These are phyloP conservation scores for Diplodia corticola DNA, from an alignment of 2,329 filamentous ascomycete genomes.

Conservation along the genomic window DNA sequence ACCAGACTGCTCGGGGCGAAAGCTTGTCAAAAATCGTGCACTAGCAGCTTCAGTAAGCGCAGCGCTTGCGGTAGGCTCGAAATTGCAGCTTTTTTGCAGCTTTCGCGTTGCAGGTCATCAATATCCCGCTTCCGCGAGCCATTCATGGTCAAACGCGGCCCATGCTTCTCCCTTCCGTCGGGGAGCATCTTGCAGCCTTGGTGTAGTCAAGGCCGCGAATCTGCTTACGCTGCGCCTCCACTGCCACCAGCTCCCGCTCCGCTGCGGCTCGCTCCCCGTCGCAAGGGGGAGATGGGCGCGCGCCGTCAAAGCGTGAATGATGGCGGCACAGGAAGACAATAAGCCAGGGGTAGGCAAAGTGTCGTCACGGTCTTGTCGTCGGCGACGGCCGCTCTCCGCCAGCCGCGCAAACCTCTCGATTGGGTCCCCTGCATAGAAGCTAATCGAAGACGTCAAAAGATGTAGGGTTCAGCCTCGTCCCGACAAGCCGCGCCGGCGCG, in stretches of 20 bases:
- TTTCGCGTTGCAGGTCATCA: not conserved
- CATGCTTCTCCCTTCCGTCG: not conserved
- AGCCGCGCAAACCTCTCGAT: not conserved
- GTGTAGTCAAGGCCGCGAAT: not conserved
- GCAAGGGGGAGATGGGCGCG: not conserved
- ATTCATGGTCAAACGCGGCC: not conserved
- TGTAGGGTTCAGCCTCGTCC: constrained; percentile 1
- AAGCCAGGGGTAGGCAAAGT: not conserved
- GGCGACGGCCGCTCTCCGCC: not conserved
- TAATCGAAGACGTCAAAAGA: not conserved
- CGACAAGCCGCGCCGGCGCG: not conserved
- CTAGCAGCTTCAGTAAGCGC: not conserved
- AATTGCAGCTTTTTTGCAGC: not conserved
- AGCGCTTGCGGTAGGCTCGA: not conserved
- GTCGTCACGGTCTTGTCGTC: not conserved
- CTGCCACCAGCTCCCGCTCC: not conserved
- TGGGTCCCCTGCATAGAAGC: constrained; percentile 2
- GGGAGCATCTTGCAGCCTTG: not conserved
- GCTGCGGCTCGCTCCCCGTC: not conserved
- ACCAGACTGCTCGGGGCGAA: not conserved
- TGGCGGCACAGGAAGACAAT: too few relatives aligned
- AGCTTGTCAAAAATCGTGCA: not conserved
- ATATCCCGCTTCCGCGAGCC: not conserved
- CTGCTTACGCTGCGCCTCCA: not conserved
- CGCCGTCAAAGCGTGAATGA: not conserved